These are phyloP conservation scores for Beauveria sp. DNA, from an alignment of 2,329 filamentous ascomycete species.

Conservation along the genomic window DNA sequence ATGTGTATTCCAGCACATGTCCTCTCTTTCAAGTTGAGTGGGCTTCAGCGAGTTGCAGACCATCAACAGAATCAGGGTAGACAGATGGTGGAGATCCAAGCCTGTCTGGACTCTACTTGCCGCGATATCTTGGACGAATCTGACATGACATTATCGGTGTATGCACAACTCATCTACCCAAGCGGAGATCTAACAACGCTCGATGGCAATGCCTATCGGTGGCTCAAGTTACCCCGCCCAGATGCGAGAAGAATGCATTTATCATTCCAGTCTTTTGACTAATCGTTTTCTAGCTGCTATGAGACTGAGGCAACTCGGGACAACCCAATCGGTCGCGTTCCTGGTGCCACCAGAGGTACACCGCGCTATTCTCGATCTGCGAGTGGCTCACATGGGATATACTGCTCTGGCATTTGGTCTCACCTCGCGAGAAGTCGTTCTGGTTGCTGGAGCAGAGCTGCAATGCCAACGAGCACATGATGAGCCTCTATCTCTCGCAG, in stretches of 20 bases:
- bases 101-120: slow-evolving; percentile 39
- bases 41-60: slow-evolving; percentile 48
- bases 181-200: slow-evolving; percentile 39
- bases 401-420: slow-evolving; percentile 2
- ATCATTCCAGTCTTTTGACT: background rate
- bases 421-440: slow-evolving; percentile 24
- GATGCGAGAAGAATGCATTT: background rate
- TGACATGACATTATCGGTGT: slow-evolving; percentile 45
- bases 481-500: slow-evolving; percentile 51
- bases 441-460: slow-evolving; percentile 63
- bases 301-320: slow-evolving; percentile 51
- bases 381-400: background rate
- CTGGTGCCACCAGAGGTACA: slow-evolving; percentile 54
- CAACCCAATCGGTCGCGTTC: slow-evolving; percentile 48
- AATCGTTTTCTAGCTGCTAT: slow-evolving; percentile 45
- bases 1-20: slow-evolving; percentile 52
- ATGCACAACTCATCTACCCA: slow-evolving; percentile 51
- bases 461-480: slow-evolving; percentile 48
- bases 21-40: slow-evolving; percentile 57
- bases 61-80: slow-evolving; percentile 31
- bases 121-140: slow-evolving; percentile 61
- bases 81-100: slow-evolving; percentile 43
- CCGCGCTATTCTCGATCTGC: slow-evolving; percentile 48
- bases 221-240: slow-evolving; percentile 29
- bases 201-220: slow-evolving; percentile 46